These are phyloP conservation scores for Trametopsis cervina DNA, from an alignment of 768 basidiomycete genomes.

Conservation along the genomic window DNA sequence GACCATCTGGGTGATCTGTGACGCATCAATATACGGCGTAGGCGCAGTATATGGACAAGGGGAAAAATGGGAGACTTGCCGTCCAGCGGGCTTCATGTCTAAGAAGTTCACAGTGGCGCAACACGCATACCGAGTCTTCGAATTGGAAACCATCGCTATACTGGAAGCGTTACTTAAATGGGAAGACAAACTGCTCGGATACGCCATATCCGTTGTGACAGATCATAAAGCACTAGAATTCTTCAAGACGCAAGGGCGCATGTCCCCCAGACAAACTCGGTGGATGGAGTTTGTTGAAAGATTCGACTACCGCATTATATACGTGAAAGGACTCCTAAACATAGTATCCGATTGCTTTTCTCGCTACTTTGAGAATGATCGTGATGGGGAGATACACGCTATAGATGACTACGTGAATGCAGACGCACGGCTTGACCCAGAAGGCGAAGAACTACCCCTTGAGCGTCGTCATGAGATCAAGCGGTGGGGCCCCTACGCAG, in stretches of 20 bases:
- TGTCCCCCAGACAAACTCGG: conserved; percentile 20
- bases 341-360: conserved; percentile 19
- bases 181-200: conserved; percentile 25
- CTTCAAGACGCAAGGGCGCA: conserved; percentile 19
- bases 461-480: conserved; percentile 17
- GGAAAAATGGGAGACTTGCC: conserved; percentile 16
- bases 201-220: conserved; percentile 17
- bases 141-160: conserved; percentile 11
- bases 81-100: conserved; percentile 24
- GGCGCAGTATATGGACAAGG: conserved; percentile 23
- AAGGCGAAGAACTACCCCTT: not conserved
- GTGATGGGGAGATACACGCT: not conserved
- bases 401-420: not conserved
- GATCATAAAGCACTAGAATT: conserved; percentile 26
- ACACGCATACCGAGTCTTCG: conserved; percentile 13
- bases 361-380: conserved; percentile 9
- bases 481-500: conserved; percentile 13
- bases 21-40: conserved; percentile 15
- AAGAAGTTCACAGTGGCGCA: conserved; percentile 24
- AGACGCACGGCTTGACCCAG: not conserved
- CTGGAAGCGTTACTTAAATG: too few species aligned
- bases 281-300: conserved; percentile 23
- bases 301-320: conserved; percentile 24
- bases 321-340: conserved; percentile 25
- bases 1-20: conserved; percentile 19